Base-by-base conservation (phyloP, 108 stramenopile genomes). In the Nitzschia sp. region DNA sequence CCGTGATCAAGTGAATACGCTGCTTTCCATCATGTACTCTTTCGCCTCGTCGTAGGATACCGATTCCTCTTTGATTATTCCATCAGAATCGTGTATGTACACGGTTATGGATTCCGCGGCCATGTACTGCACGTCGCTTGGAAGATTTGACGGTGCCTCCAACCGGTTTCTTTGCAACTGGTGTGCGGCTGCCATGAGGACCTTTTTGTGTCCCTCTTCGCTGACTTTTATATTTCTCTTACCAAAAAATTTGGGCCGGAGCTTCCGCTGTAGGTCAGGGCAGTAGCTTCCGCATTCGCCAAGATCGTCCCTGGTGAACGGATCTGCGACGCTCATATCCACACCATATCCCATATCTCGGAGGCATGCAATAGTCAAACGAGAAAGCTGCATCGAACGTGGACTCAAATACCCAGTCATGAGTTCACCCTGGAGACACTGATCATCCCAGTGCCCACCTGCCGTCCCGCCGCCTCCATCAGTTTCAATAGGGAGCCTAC, bases 361-460 rank as follows among this genome's bases (percentile, higher is more conserved):
- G 11, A 80, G 35, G 0, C 63, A 57, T 15, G 57, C 79, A 71
- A 75, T 44, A 0, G 79, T 80, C 16, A 80, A 34, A 2, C 27
- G 50, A 2, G 73, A 75, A 11, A 80, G 45, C 19, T 50, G 68
- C 16, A 73, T 19, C 8, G 48, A 16, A 1, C 2, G 4, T n/a
- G 33, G 41, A 41, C 9, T 3, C n/a, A 61, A 41, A 34, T 34
- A 41, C 0, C 76, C 80, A 29, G 80, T 77, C 80, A 81, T 77
- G 17, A 81, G 35, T 47, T 81, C 80, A 45, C 46, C 29, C 9
- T 41, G 32, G 16, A 77, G 67, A 45, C 69, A 66, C 0, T 21
- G 36, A 45, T 77, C 80, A 29, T 81, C 80, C 69, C 74, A 81
- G 41, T 81, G 80, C 17, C 35, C 26, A 23, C 66, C 58, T 9